Evolutionary conservation across 1,139 yeast genomes (phyloP), one percentile per base, ranked within the genome.

Genomic region (Dujonia santamariae): DNA sequence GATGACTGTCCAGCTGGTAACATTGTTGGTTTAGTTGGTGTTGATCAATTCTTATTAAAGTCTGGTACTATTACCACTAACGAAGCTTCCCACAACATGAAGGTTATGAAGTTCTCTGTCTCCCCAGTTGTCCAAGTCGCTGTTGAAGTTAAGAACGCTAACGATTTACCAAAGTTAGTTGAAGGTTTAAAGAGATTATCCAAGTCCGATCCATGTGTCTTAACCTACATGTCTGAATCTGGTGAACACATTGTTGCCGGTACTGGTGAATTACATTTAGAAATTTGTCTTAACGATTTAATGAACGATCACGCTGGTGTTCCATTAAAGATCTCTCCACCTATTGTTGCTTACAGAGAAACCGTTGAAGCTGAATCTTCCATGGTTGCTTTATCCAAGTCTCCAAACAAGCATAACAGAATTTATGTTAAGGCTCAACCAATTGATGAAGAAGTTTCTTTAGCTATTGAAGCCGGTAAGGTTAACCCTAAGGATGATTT

Each of bases 331-430:
- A 81, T 87, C 57, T 88, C 97, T 51, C 95, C 95, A 63, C 97
- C 98, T 54, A 95, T 92, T 56, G 98, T 92, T 61, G 72, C 97
- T 60, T 92, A 92, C 90, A 86, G 97, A 83, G 98, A 92, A 81
- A 92, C 97, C 48, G 97, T 90, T 66, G 82, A 81, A 62, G 82
- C 73, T 61, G 95, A 85, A 74, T 90, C 97, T 44, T 81, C 95
- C 61, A 92, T 87, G 84, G 78, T 78, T 63, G 97, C 98, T 61
- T 81, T 92, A 63, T 90, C 98, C 54, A 92, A 92, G 80, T 92
- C 98, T 69, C 97, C 97, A 72, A 92, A 92, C 94, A 92, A 92
- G 88, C 98, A 92, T 78, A 92, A 92, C 96, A 92, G 98, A 85
- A 82, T 92, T 67, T 92, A 87, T 83, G 83, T 90, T 67, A 87